These are phyloP conservation scores for Taphrina populina DNA, from an alignment of 1,139 yeast species.

Conservation along the genomic window DNA sequence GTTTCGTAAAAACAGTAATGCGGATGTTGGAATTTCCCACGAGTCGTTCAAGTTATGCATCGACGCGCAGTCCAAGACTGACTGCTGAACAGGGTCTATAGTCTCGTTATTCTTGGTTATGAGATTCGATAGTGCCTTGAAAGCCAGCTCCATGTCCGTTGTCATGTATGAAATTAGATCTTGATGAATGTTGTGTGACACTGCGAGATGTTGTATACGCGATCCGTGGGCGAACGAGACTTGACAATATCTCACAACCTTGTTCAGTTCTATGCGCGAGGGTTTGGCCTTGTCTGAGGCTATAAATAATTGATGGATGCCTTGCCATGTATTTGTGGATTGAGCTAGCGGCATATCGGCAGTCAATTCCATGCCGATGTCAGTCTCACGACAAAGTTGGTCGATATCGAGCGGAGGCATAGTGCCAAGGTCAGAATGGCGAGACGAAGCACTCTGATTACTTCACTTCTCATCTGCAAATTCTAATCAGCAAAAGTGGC, in stretches of 20 bases:
- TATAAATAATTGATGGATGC: background rate
- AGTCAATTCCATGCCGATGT: background rate
- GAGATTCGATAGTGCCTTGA: slow-evolving; percentile 18
- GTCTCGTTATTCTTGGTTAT: slow-evolving; percentile 4
- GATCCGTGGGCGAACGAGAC: slow-evolving; percentile 11
- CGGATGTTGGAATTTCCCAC: background rate
- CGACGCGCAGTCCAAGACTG: background rate
- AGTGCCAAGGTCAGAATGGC: too few relatives aligned
- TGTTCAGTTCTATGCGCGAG: background rate
- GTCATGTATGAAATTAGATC: background rate
- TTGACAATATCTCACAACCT: background rate
- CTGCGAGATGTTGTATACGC: slow-evolving; percentile 1
- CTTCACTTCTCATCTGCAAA: too few relatives aligned
- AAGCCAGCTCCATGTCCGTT: background rate
- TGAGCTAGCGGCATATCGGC: background rate
- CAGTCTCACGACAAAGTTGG: too few relatives aligned
- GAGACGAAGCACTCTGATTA: too few relatives aligned
- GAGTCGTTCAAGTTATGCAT: background rate
- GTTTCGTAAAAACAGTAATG: slow-evolving; percentile 4
- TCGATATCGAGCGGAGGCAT: too few relatives aligned
- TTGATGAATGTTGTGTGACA: background rate
- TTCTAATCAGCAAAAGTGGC: too few relatives aligned
- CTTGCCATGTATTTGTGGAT: background rate
- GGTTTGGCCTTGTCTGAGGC: background rate
- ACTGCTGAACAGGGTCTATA: background rate